These are phyloP conservation scores for Cystobasidiopsis lactophilus DNA, from an alignment of 768 basidiomycete species.

Conservation along the genomic window DNA sequence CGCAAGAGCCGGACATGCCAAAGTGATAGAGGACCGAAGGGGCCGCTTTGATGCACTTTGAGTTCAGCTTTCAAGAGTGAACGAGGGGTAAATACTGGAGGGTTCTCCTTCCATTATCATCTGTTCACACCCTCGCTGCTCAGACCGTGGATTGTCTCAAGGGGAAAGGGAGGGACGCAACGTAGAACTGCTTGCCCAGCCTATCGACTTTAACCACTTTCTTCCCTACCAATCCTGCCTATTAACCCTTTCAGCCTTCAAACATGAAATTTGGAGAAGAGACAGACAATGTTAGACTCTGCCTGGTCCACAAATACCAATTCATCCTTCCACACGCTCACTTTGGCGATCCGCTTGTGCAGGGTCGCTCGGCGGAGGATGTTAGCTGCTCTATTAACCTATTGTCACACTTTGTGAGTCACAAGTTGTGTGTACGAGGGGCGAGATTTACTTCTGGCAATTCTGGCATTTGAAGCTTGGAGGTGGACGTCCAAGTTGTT, in stretches of 20 bases:
- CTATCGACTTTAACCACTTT: constrained; percentile 10
- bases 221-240: constrained; percentile 6
- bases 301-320: constrained; percentile 15
- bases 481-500: no score
- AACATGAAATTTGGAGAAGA: neutral
- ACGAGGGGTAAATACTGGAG: no score
- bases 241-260: constrained; percentile 1
- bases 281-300: constrained; percentile 5
- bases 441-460: neutral
- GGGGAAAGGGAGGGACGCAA: constrained; percentile 14
- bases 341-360: constrained; percentile 9
- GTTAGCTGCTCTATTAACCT: no score
- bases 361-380: neutral
- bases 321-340: constrained; percentile 10
- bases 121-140: neutral
- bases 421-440: neutral
- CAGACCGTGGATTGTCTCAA: neutral
- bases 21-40: constrained; percentile 16
- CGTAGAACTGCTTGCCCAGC: constrained; percentile 21
- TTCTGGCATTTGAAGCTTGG: no score
- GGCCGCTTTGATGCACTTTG: no score
- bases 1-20: constrained; percentile 15
- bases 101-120: neutral
- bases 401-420: neutral
- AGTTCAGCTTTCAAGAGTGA: no score